These are phyloP conservation scores for Phyllosticta ampelicida DNA, from an alignment of 2,329 filamentous ascomycete species.

Conservation along the genomic window DNA sequence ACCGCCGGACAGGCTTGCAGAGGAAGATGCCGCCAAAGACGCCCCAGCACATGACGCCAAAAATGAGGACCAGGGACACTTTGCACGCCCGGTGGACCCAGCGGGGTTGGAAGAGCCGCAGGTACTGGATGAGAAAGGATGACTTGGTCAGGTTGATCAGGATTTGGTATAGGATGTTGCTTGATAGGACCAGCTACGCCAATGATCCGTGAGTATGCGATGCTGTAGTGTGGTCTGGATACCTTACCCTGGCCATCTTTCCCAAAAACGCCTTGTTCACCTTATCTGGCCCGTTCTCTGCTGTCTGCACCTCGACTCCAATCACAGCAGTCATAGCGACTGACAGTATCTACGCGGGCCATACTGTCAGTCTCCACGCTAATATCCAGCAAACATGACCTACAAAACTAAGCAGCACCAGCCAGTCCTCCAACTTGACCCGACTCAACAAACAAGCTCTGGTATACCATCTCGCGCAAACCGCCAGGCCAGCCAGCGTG, in stretches of 20 bases:
- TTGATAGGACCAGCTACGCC: conserved; percentile 20
- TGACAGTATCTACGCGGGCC: conserved; percentile 16
- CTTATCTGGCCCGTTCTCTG: not conserved
- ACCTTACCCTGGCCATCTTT: conserved; percentile 10
- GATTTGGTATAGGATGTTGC: conserved; percentile 23
- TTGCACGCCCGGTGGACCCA: conserved; percentile 21
- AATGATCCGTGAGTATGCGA: not conserved
- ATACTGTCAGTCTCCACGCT: no score
- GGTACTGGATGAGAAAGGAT: conserved; percentile 24
- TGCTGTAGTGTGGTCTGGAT: not conserved
- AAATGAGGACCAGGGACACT: conserved; percentile 18
- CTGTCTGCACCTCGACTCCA: conserved; percentile 12
- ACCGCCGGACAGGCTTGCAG: conserved; percentile 22
- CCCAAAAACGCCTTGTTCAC: not conserved
- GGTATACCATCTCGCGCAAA: conserved; percentile 21
- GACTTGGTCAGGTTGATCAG: conserved; percentile 23
- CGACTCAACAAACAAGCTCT: conserved; percentile 13
- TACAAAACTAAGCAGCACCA: conserved; percentile 20
- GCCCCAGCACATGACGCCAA: conserved; percentile 20
- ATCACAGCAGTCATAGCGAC: conserved; percentile 20
- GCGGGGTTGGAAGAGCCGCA: conserved; percentile 21
- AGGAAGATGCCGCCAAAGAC: conserved; percentile 24
- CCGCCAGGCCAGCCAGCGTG: conserved; percentile 16
- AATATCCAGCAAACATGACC: not conserved
- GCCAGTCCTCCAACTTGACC: conserved; percentile 19